Base-by-base conservation (phyloP, 345 rosid species). In the Streptanthus diversifolius region DNA sequence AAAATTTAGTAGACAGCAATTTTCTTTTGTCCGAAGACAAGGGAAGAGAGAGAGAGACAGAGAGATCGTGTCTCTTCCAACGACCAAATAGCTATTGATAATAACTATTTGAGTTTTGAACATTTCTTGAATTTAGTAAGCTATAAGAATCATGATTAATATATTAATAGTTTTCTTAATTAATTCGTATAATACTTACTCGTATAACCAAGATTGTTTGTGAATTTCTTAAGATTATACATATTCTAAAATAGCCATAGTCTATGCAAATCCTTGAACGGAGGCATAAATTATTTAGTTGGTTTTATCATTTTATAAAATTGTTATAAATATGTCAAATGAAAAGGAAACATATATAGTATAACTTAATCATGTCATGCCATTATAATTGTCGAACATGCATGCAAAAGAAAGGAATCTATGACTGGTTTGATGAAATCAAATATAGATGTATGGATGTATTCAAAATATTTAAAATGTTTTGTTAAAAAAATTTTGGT, bases 41-140 rank as follows among this genome's bases (percentile, higher is more conserved):
- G 25, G 76, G 76, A 72, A 41, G 18, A 19, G 61, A 63, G 61
- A 63, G 52, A 72, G 51, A 48, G 7, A 49, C 48, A 45, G 44
- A 39, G 52, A 68, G 29, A 14, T 13, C n/a, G 69, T 55, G 76
- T 44, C 76, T 55, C 47, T 76, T 65, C 47, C 47, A 63, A 40
- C 36, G 9, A 39, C 54, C 54, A 70, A 63, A 37, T 45, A 37
- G 80, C 61, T 70, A 76, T n/a, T 35, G 21, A 63, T 70, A 56
- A 71, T 40, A 33, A 44, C 21, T 18, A 5, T 44, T 30, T 8
- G 29, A 30, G 24, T 25, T 25, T 59, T 67, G 68, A 59, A 66
- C 24, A 32, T 4, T 60, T 51, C 63, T 5, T 29, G 52, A 37
- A 25, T 66, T 18, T 37, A 47, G 70, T 30, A 52, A 21, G 55